Evolutionary conservation across 2,329 filamentous ascomycete genomes (phyloP).

Genomic region (Hysterium pulicare): DNA sequence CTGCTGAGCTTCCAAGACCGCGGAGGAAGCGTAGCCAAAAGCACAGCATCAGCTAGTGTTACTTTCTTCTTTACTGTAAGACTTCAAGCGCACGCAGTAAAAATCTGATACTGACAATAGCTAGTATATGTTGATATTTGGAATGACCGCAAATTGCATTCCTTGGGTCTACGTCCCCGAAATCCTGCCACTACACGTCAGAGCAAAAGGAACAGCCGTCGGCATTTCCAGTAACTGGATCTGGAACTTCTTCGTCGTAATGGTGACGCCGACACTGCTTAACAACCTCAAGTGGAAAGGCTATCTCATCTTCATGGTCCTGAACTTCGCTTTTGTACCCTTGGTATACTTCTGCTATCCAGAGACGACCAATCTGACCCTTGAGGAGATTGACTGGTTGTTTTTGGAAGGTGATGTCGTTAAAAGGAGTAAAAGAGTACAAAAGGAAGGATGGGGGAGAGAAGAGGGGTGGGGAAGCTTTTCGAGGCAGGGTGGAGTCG

Average conservation of each 20-base stretch:
- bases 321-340: conserved; percentile 46
- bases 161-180: conserved; percentile 52
- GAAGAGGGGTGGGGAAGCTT: background rate
- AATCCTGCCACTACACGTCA: conserved; percentile 49
- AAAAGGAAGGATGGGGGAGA: background rate
- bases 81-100: background rate
- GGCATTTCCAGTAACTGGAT: conserved; percentile 51
- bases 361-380: conserved; percentile 32
- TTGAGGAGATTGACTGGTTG: conserved; percentile 36
- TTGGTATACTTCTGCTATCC: conserved; percentile 47
- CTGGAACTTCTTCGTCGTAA: conserved; percentile 50
- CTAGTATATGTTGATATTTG: conserved; percentile 42
- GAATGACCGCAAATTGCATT: conserved; percentile 41
- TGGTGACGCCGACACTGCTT: conserved; percentile 52
- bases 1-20: conserved; percentile 42
- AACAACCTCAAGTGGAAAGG: conserved; percentile 49
- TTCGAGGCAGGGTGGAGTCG: too few relatives aligned
- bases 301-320: conserved; percentile 52
- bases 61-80: conserved; percentile 49
- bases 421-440: background rate
- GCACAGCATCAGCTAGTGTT: conserved; percentile 45
- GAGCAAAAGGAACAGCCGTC: conserved; percentile 50
- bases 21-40: conserved; percentile 31
- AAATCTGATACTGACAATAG: conserved; percentile 3
- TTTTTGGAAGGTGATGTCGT: conserved; percentile 30